Conservation (phyloP, 768 basidiomycete genomes). For the Cubamyces lactineus region DNA sequence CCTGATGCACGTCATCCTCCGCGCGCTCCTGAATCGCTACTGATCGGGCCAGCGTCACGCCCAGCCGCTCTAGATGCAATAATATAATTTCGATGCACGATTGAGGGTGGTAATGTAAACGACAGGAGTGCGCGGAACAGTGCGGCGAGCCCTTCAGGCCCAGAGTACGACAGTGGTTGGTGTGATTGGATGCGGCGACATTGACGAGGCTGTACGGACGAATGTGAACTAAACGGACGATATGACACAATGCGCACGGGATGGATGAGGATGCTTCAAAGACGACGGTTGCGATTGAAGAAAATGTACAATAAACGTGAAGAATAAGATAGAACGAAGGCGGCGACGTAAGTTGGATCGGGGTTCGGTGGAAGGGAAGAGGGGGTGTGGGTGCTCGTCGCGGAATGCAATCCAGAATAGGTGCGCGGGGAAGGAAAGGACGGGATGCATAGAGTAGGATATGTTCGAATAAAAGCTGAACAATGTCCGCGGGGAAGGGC, state of each 20-base stretch:
- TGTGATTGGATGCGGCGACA: conserved; percentile 51
- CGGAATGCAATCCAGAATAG: conserved; percentile 37
- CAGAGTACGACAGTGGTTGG: conserved; percentile 44
- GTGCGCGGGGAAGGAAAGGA: conserved; percentile 28
- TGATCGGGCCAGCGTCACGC: conserved; percentile 9
- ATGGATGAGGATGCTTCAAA: conserved; percentile 27
- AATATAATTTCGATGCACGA: conserved; percentile 24
- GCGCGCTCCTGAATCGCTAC: background rate
- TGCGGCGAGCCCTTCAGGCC: conserved; percentile 36
- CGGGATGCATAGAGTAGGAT: conserved; percentile 44
- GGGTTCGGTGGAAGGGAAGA: conserved; percentile 39
- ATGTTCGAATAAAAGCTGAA: conserved; percentile 45
- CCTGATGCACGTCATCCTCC: background rate
- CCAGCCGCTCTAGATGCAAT: conserved; percentile 14
- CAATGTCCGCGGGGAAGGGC: conserved; percentile 35
- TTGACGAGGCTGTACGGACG: conserved; percentile 36
- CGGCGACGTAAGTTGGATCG: conserved; percentile 34
- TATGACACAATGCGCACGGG: conserved; percentile 33
- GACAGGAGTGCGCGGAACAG: conserved; percentile 29
- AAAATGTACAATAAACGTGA: conserved; percentile 69
- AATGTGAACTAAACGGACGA: conserved; percentile 26
- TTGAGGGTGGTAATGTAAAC: conserved; percentile 30
- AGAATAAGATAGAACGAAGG: conserved; percentile 83
- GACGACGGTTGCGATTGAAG: conserved; percentile 24
- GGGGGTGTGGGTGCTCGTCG: conserved; percentile 51